Evolutionary conservation across 23 red algal genomes (phyloP).

Genomic region (Gracilaria caudata): DNA sequence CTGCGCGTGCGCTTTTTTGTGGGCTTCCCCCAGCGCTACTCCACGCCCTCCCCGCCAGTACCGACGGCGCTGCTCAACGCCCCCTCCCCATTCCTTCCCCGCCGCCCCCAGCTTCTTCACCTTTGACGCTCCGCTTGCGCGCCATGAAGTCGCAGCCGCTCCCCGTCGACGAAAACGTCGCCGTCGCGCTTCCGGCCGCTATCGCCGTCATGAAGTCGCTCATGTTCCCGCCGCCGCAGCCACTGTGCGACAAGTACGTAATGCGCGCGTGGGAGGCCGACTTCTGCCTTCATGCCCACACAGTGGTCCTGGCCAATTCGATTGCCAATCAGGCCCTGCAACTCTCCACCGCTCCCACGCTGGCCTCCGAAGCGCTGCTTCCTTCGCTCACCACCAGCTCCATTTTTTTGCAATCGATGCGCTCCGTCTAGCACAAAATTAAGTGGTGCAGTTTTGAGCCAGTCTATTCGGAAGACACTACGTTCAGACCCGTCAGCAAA

Average conservation of each 20-base stretch:
- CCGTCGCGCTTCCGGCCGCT: slow-evolving; percentile 16
- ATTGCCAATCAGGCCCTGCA: slow-evolving; percentile 49
- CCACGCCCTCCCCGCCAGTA: too few species aligned
- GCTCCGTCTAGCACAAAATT: slow-evolving; percentile 24
- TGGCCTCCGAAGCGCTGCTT: background rate
- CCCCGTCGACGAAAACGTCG: slow-evolving; percentile 4
- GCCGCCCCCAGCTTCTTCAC: too few species aligned
- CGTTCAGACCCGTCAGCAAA: slow-evolving; percentile 52
- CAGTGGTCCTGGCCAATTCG: slow-evolving; percentile 37
- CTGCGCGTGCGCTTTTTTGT: too few species aligned
- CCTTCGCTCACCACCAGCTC: background rate
- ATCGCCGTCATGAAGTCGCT: slow-evolving; percentile 44
- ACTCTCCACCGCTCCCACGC: background rate
- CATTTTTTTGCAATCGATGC: slow-evolving; percentile 42
- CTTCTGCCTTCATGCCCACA: slow-evolving; percentile 43
- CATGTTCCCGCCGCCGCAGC: slow-evolving; percentile 1
- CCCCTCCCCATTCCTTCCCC: too few species aligned
- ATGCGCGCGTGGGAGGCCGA: slow-evolving; percentile 67
- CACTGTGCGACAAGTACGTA: slow-evolving; percentile 39
- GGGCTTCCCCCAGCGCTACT: too few species aligned
- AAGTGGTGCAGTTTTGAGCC: slow-evolving; percentile 63
- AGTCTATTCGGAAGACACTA: slow-evolving; percentile 61
- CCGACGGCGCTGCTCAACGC: too few species aligned
- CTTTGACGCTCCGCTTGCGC: too few species aligned
- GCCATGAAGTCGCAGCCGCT: background rate